Percentiles rank a stretch among this genome's conserved stretches.
phyloP scores from a whole-genome alignment of 805 yeast genomes.

The Wickerhamiella musiphila region DNA sequence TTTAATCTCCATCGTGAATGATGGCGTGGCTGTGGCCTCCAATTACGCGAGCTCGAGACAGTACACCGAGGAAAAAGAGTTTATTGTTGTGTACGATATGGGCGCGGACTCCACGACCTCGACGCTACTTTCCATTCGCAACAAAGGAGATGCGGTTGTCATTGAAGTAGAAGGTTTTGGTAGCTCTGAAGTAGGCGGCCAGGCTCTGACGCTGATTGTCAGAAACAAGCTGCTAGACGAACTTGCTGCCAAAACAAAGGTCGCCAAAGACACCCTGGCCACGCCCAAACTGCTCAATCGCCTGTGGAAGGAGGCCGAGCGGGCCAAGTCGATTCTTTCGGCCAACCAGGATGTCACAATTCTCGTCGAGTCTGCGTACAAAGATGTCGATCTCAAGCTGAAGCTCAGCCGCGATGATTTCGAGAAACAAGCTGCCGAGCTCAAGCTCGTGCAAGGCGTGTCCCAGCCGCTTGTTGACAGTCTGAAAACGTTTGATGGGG shows the following conservation, averaged over 20 bases:
- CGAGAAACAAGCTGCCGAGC: constrained; percentile 36
- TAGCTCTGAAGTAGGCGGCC: constrained; percentile 63
- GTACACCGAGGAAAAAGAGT: constrained; percentile 30
- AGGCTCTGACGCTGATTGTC: constrained; percentile 46
- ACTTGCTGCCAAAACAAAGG: constrained; percentile 31
- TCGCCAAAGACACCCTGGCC: constrained; percentile 22
- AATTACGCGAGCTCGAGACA: constrained; percentile 51
- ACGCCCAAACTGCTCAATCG: constrained; percentile 47
- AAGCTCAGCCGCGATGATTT: constrained; percentile 63
- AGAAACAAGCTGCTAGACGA: constrained; percentile 42
- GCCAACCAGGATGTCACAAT: constrained; percentile 72
- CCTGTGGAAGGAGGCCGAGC: constrained; percentile 70
- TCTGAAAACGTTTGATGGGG: constrained; percentile 23
- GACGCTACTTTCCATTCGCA: constrained; percentile 52
- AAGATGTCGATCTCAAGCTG: constrained; percentile 59
- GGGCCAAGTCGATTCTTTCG: constrained; percentile 70
- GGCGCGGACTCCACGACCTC: constrained; percentile 89
- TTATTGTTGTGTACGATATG: constrained; percentile 67
- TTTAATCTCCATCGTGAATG: constrained; percentile 59
- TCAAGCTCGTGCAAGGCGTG: constrained; percentile 23
- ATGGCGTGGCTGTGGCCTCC: constrained; percentile 81
- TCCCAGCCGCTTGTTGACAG: constrained; percentile 39
- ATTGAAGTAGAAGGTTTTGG: constrained; percentile 62
- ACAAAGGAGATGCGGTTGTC: constrained; percentile 20
- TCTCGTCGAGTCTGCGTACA: constrained; percentile 54